A percentile compares a stretch with the other conserved stretches of the same genome.
Evolutionary conservation across 306 rosid species (phyloP).

Genomic region (Rosa persica): DNA sequence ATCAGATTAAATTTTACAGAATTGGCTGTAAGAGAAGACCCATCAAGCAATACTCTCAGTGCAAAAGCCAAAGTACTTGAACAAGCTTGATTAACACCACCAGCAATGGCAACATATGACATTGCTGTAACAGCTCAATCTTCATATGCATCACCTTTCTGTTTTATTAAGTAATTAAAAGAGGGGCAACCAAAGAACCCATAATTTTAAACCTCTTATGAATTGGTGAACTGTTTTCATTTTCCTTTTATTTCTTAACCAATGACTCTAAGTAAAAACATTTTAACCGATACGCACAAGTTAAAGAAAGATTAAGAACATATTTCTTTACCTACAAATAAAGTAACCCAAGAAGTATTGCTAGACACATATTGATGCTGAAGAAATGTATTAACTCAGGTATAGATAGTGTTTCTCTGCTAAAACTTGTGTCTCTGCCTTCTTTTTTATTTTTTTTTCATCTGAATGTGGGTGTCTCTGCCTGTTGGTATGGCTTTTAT

Average conservation of each 20-base stretch:
- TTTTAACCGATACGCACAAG: neutral
- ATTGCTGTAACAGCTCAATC: neutral
- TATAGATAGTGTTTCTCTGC: neutral
- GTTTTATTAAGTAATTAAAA: neutral
- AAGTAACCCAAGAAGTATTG: neutral
- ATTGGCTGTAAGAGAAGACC: neutral
- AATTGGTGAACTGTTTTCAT: neutral
- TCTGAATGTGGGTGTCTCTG: neutral
- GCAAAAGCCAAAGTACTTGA: neutral
- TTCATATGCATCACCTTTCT: neutral
- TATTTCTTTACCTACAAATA: neutral
- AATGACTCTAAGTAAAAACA: neutral
- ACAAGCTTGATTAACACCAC: neutral
- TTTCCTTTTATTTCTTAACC: neutral
- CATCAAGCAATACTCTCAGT: neutral
- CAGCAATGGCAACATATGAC: neutral
- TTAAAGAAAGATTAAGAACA: neutral
- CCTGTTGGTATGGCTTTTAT: neutral
- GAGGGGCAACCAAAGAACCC: neutral
- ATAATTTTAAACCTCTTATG: neutral
- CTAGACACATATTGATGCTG: neutral
- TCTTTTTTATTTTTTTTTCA: neutral
- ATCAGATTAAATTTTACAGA: neutral
- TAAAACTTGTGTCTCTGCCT: neutral
- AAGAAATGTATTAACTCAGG: neutral